Evolutionary conservation across 2,329 filamentous ascomycete genomes (phyloP).

Genomic region (Juglanconis sp.): DNA sequence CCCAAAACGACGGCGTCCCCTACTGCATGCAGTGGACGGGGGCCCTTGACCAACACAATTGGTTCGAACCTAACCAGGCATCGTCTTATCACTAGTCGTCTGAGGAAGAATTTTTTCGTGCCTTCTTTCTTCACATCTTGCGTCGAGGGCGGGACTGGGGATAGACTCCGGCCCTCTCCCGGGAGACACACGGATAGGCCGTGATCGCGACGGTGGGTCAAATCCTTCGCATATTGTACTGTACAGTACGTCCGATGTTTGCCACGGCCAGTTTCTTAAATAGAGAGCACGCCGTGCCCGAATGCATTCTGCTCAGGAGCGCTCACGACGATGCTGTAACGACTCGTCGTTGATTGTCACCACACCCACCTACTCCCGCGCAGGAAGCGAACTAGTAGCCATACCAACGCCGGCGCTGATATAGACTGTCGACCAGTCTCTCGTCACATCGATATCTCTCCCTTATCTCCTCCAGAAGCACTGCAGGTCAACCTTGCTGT

Average conservation of each 20-base stretch:
- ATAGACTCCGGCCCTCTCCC: background rate
- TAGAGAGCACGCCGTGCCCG: background rate
- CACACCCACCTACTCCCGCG: background rate
- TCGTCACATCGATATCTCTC: slow-evolving; percentile 13
- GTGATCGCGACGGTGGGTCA: slow-evolving; percentile 13
- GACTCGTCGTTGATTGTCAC: background rate
- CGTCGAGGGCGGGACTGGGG: slow-evolving; percentile 1
- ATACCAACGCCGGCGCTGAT: background rate
- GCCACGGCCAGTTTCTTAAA: background rate
- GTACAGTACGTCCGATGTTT: background rate
- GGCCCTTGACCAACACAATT: slow-evolving; percentile 9
- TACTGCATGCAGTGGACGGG: slow-evolving; percentile 1
- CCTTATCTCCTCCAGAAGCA: slow-evolving; percentile 10
- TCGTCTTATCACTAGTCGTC: slow-evolving; percentile 15
- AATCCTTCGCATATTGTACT: background rate
- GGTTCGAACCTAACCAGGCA: slow-evolving; percentile 3
- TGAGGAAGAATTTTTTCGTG: slow-evolving; percentile 6
- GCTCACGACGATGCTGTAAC: background rate
- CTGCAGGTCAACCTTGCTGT: slow-evolving; percentile 8
- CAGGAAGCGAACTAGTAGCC: background rate
- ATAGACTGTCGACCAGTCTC: slow-evolving; percentile 5
- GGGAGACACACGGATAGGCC: slow-evolving; percentile 6
- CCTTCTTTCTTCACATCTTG: background rate
- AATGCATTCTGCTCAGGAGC: background rate
- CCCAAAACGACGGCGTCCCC: slow-evolving; percentile 7